phyloP scores from a whole-genome alignment of 2,329 filamentous ascomycete genomes.

The Hansfordia pulvinata region DNA sequence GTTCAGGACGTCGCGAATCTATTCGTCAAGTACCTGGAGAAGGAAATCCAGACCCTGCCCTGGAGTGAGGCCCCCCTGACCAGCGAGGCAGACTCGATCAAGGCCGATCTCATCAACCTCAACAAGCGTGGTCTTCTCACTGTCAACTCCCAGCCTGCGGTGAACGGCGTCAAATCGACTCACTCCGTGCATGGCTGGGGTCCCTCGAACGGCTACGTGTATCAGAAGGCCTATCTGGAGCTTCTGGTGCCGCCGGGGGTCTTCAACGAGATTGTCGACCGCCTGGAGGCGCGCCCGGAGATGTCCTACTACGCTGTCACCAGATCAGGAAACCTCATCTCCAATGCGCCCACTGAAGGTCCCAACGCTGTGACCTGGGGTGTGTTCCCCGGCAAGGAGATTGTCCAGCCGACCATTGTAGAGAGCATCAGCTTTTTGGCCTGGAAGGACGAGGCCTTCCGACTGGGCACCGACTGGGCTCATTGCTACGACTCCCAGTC shows the following conservation, averaged over 20 bases:
- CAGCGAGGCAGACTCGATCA: slow-evolving; percentile 67
- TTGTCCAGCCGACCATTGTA: slow-evolving; percentile 99
- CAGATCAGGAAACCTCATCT: slow-evolving; percentile 66
- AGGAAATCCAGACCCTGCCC: slow-evolving; percentile 68
- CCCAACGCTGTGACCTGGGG: slow-evolving; percentile 99
- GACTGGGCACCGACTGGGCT: slow-evolving; percentile 85
- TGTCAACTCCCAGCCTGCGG: slow-evolving; percentile 93
- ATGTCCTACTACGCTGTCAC: slow-evolving; percentile 93
- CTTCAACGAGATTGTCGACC: slow-evolving; percentile 61
- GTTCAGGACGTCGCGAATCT: slow-evolving; percentile 69
- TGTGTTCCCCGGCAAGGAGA: slow-evolving; percentile 96
- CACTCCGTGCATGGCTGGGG: slow-evolving; percentile 89
- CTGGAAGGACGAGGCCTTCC: slow-evolving; percentile 97
- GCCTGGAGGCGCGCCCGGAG: slow-evolving; percentile 66
- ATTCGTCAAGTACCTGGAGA: slow-evolving; percentile 75
- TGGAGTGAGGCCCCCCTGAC: slow-evolving; percentile 91
- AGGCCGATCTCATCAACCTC: slow-evolving; percentile 61
- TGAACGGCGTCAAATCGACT: slow-evolving; percentile 79
- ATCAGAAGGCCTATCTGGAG: slow-evolving; percentile 96
- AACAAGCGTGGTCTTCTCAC: slow-evolving; percentile 83
- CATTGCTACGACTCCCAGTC: slow-evolving; percentile 71
- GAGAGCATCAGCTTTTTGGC: slow-evolving; percentile 95
- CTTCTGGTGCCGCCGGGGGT: slow-evolving; percentile 73
- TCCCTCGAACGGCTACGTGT: slow-evolving; percentile 87
- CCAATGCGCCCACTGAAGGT: slow-evolving; percentile 72